A percentile compares a stretch with the other conserved stretches of the same genome.
Evolutionary conservation across 805 yeast genomes (phyloP).

Genomic region (Candida dajiaensis): DNA sequence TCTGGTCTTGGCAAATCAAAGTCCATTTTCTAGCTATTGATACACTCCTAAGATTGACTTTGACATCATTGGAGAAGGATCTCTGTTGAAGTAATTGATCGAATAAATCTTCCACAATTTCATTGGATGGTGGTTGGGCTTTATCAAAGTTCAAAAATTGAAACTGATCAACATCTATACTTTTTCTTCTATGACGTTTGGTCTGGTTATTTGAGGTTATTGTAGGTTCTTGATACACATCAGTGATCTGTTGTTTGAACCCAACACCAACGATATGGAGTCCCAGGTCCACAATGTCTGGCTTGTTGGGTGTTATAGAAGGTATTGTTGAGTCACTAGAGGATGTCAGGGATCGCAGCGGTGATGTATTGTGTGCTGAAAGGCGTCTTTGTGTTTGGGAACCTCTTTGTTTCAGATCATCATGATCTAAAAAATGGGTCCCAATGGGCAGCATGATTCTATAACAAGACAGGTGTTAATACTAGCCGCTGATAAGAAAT

Average conservation of each 20-base stretch:
- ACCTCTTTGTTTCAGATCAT: not conserved
- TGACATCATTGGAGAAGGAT: conserved; percentile 19
- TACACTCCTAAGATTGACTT: conserved; percentile 10
- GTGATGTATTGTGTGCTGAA: not conserved
- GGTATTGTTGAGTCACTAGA: not conserved
- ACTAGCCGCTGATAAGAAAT: too few relatives aligned
- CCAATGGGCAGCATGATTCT: not conserved
- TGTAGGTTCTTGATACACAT: not conserved
- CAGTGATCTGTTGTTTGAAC: not conserved
- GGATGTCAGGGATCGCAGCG: conserved; percentile 6
- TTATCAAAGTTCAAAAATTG: conserved; percentile 24
- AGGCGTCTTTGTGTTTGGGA: not conserved
- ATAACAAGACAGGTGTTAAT: not conserved
- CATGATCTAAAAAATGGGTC: not conserved
- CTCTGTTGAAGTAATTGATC: conserved; percentile 13
- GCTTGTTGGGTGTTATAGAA: not conserved
- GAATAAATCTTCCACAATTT: conserved; percentile 19
- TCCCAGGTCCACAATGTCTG: conserved; percentile 16
- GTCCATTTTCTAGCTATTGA: conserved; percentile 22
- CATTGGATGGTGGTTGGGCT: conserved; percentile 23
- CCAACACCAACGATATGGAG: conserved; percentile 21
- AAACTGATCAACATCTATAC: conserved; percentile 11
- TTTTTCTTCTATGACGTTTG: not conserved
- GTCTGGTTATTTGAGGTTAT: not conserved
- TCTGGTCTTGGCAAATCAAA: conserved; percentile 23